Evolutionary conservation across 306 rosid species (phyloP).

Genomic region (Clitoria ternatea): DNA sequence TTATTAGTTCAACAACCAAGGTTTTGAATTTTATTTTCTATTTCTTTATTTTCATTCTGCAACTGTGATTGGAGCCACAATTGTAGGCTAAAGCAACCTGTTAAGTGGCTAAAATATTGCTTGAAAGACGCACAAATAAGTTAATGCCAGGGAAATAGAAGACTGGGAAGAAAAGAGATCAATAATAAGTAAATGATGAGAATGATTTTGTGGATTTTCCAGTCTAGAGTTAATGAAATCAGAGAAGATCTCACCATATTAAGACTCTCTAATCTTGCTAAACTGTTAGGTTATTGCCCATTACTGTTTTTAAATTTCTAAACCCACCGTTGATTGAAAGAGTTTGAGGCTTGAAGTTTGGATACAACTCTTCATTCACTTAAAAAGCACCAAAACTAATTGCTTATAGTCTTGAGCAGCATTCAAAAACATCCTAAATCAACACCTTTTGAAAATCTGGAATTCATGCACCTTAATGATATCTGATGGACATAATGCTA

Average conservation of each 20-base stretch:
- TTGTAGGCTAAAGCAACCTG: constrained; percentile 1
- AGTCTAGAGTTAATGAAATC: not conserved
- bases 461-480: not conserved
- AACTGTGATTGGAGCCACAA: not conserved
- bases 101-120: not conserved
- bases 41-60: not conserved
- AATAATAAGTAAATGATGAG: not conserved
- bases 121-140: not conserved
- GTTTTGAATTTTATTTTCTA: not conserved
- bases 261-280: not conserved
- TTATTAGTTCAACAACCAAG: not conserved
- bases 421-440: constrained; percentile 7
- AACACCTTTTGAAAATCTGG: not conserved
- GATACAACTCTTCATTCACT: not conserved
- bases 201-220: not conserved
- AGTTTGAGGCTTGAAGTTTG: not conserved
- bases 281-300: not conserved
- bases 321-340: not conserved
- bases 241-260: not conserved
- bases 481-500: constrained; percentile 1
- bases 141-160: not conserved
- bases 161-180: not conserved
- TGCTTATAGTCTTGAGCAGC: not conserved
- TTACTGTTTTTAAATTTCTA: not conserved
- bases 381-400: not conserved